A percentile compares a stretch with the other conserved stretches of the same genome.
phyloP scores from a whole-genome alignment of 1,284 basidiomycete genomes.

The Pholiota adiposa region DNA sequence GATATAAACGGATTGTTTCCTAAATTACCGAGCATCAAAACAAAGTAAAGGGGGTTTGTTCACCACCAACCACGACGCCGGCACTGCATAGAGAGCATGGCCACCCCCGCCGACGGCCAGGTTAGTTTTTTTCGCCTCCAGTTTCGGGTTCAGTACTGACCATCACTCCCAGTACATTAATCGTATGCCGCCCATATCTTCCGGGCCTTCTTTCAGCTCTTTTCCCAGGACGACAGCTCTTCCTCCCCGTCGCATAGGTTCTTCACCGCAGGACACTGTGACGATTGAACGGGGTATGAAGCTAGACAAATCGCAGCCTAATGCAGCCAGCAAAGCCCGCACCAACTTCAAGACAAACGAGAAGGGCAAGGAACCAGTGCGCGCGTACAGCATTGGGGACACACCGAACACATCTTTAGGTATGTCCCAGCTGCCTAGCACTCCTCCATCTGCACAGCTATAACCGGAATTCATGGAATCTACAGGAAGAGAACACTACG shows the following conservation, averaged over 20 bases:
- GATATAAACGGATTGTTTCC: constrained; percentile 10
- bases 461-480: constrained; percentile 6
- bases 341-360: constrained; percentile 27
- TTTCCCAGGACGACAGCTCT: constrained; percentile 11
- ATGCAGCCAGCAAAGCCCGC: constrained; percentile 8
- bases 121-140: background rate
- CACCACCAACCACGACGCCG: background rate
- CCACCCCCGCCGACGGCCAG: background rate
- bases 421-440: constrained; percentile 12
- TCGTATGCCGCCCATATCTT: background rate
- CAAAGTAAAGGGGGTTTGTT: background rate
- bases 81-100: constrained; percentile 11
- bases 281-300: constrained; percentile 19
- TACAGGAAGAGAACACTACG: constrained; percentile 25
- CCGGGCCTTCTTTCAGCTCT: background rate
- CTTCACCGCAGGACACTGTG: constrained; percentile 10
- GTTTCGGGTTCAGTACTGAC: background rate
- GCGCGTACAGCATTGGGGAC: constrained; percentile 24
- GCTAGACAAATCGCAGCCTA: constrained; percentile 14
- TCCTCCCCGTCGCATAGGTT: constrained; percentile 29
- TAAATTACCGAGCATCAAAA: constrained; percentile 4
- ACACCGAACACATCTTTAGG: constrained; percentile 25
- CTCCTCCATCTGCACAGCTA: background rate
- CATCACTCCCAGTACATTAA: background rate
- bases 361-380: constrained; percentile 35